Evolutionary conservation across 2,329 filamentous ascomycete species (phyloP).

Genomic region (Huntiella omanensis): DNA sequence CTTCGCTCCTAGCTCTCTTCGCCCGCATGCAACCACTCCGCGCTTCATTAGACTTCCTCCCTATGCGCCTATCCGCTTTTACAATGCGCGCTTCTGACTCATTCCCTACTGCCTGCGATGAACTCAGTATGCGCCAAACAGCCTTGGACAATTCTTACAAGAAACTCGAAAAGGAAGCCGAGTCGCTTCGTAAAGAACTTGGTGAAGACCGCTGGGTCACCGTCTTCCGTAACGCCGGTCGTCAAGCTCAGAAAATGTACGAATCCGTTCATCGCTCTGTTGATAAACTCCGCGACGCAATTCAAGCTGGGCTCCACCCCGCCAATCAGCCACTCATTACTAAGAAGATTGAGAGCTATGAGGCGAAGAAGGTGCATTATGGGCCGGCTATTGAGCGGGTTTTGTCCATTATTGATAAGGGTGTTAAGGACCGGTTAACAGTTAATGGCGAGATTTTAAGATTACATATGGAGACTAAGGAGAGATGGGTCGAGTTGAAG

Average conservation of each 20-base stretch:
- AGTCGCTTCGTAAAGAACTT: constrained; percentile 72
- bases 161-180: constrained; percentile 76
- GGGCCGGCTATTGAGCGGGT: constrained; percentile 84
- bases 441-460: constrained; percentile 90
- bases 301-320: constrained; percentile 56
- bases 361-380: constrained; percentile 88
- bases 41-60: constrained; percentile 84
- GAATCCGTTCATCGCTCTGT: constrained; percentile 84
- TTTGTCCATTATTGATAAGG: constrained; percentile 80
- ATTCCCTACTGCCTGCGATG: constrained; percentile 81
- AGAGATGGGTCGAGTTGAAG: constrained; percentile 62
- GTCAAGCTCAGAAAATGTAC: constrained; percentile 90
- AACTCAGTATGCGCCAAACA: constrained; percentile 57
- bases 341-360: constrained; percentile 83
- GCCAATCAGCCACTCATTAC: constrained; percentile 49
- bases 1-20: constrained; percentile 73
- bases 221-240: constrained; percentile 81
- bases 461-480: constrained; percentile 66
- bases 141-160: constrained; percentile 71
- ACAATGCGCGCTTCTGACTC: constrained; percentile 54
- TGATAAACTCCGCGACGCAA: constrained; percentile 57
- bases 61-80: constrained; percentile 83
- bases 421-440: constrained; percentile 85
- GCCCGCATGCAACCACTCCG: constrained; percentile 87
- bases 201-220: constrained; percentile 93